phyloP scores from a whole-genome alignment of 1,284 basidiomycete species.

The Puccinia triticina region DNA sequence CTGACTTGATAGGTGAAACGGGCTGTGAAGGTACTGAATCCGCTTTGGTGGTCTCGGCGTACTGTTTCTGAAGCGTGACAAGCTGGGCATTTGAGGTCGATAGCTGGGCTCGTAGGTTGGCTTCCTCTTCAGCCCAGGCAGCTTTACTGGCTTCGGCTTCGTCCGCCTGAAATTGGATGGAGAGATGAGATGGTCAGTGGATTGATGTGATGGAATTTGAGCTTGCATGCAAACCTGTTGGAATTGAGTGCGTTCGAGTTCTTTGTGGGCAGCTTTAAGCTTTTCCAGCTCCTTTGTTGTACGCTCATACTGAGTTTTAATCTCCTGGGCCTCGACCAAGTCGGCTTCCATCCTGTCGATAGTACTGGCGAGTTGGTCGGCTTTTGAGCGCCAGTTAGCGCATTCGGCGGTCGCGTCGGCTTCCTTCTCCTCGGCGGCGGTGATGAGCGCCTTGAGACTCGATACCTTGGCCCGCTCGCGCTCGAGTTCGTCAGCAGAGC shows the following conservation, averaged over 20 bases:
- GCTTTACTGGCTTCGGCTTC: conserved; percentile 39
- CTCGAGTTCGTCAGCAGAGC: conserved; percentile 27
- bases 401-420: conserved; percentile 16
- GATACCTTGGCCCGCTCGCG: conserved; percentile 23
- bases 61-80: conserved; percentile 22
- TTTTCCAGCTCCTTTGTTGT: conserved; percentile 33
- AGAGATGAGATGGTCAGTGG: background rate
- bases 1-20: background rate
- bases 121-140: conserved; percentile 33
- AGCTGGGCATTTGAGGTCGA: conserved; percentile 6
- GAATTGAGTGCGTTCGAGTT: conserved; percentile 19
- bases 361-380: conserved; percentile 18
- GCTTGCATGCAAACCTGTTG: background rate
- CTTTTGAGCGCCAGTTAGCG: conserved; percentile 22
- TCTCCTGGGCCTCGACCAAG: conserved; percentile 24
- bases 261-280: conserved; percentile 22
- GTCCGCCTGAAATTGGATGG: background rate
- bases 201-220: background rate
- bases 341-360: conserved; percentile 38
- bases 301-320: conserved; percentile 18
- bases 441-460: conserved; percentile 34
- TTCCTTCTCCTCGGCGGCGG: conserved; percentile 41
- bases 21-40: background rate
- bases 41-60: background rate
- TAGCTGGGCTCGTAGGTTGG: conserved; percentile 14